phyloP scores from a whole-genome alignment of 768 basidiomycete species.

The Rhodotorula kratochvilovae region DNA sequence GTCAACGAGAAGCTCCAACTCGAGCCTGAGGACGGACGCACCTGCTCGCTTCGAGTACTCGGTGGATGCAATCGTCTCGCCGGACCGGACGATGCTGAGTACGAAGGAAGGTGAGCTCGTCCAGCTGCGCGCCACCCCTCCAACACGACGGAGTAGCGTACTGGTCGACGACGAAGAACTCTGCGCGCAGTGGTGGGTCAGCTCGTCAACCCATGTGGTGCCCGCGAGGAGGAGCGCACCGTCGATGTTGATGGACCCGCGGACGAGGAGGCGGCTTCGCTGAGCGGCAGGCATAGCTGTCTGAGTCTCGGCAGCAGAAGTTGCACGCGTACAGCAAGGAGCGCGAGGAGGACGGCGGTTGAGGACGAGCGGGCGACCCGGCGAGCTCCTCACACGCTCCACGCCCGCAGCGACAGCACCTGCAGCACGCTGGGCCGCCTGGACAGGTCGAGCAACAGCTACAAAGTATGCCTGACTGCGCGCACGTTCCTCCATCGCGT shows the following conservation, averaged over 20 bases:
- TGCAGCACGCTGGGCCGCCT: no score
- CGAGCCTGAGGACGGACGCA: not conserved
- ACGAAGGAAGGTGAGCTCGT: not conserved
- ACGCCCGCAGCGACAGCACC: no score
- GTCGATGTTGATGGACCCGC: constrained; percentile 46
- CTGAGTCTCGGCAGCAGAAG: not conserved
- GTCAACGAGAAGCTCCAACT: not conserved
- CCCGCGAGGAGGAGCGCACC: constrained; percentile 38
- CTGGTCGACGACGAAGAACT: constrained; percentile 30
- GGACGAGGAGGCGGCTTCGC: constrained; percentile 31
- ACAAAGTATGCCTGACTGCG: no score
- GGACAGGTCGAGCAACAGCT: no score
- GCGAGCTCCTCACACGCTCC: no score
- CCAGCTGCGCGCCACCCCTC: not conserved
- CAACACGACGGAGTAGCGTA: not conserved
- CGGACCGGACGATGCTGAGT: constrained; percentile 46
- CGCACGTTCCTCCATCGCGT: no score
- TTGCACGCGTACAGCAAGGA: no score
- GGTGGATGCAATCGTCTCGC: constrained; percentile 51
- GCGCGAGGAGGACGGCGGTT: no score
- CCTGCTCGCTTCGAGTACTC: constrained; percentile 45
- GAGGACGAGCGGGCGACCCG: no score
- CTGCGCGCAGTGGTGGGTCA: not conserved
- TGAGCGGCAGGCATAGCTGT: not conserved
- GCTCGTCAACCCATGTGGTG: constrained; percentile 41